A percentile compares a stretch with the other conserved stretches of the same genome.
Evolutionary conservation across 1,284 basidiomycete genomes (phyloP).

Genomic region (Boletus hoseneyae): DNA sequence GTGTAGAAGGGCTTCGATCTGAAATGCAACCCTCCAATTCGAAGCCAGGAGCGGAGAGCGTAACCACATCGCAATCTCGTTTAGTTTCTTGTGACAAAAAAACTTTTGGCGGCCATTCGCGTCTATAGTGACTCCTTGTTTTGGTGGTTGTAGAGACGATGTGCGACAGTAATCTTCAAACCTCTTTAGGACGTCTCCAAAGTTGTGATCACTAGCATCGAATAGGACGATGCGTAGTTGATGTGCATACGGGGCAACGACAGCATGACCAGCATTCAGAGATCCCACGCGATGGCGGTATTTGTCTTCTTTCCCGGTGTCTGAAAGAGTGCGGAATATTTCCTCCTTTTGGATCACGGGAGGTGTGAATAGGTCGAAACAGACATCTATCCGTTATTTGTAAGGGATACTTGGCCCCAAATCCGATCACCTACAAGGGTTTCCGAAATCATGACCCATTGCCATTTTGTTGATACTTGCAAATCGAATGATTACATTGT

Average conservation of each 20-base stretch:
- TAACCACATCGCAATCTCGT: slow-evolving; percentile 43
- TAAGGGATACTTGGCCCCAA: slow-evolving; percentile 8
- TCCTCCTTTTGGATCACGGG: slow-evolving; percentile 58
- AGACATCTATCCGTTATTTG: slow-evolving; percentile 44
- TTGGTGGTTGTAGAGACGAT: slow-evolving; percentile 45
- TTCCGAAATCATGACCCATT: slow-evolving; percentile 49
- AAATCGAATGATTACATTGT: slow-evolving; percentile 53
- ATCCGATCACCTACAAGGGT: slow-evolving; percentile 35
- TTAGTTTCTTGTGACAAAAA: slow-evolving; percentile 46
- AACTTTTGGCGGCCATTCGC: slow-evolving; percentile 44
- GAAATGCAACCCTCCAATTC: slow-evolving; percentile 63
- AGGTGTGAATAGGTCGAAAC: slow-evolving; percentile 60
- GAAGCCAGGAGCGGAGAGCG: slow-evolving; percentile 35
- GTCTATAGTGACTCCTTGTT: slow-evolving; percentile 39
- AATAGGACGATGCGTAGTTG: slow-evolving; percentile 60
- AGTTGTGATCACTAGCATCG: slow-evolving; percentile 34
- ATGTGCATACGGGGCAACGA: slow-evolving; percentile 60
- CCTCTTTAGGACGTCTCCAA: slow-evolving; percentile 39
- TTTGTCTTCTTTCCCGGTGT: slow-evolving; percentile 39
- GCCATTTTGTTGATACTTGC: slow-evolving; percentile 57
- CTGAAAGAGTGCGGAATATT: slow-evolving; percentile 50
- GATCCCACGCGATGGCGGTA: slow-evolving; percentile 52
- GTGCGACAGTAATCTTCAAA: slow-evolving; percentile 53
- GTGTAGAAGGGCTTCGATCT: slow-evolving; percentile 61
- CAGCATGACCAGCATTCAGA: slow-evolving; percentile 50